Conservation (phyloP, 495 filamentous ascomycete genomes). For the Neurospora sp. region DNA sequence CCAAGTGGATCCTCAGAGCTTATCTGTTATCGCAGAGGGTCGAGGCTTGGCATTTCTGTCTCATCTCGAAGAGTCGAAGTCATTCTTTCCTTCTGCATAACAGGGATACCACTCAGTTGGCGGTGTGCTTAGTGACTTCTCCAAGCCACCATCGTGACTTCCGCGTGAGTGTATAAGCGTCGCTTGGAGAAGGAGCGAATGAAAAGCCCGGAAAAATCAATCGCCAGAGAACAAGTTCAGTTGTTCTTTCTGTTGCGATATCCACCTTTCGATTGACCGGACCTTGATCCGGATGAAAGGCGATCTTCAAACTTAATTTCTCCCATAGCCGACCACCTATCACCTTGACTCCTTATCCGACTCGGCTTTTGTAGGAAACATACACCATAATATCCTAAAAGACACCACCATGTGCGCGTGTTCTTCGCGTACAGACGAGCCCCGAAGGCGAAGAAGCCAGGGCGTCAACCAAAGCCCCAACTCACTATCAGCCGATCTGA, state of each 20-base stretch:
- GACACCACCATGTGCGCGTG: conserved; percentile 45
- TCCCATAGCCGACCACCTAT: neutral
- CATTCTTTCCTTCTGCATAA: neutral
- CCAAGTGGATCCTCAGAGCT: neutral
- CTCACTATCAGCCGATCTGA: conserved; percentile 41
- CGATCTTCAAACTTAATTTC: neutral
- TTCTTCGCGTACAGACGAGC: conserved; percentile 44
- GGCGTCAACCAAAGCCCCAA: conserved; percentile 51
- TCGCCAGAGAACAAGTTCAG: neutral
- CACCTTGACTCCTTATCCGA: neutral
- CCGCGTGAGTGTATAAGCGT: neutral
- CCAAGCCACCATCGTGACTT: neutral
- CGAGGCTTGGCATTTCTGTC: neutral
- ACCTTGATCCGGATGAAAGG: neutral
- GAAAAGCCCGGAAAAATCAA: neutral
- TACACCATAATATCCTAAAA: neutral
- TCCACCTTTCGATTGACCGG: neutral
- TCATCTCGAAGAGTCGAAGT: no score
- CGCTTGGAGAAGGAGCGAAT: neutral
- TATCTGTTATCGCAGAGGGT: neutral
- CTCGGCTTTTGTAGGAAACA: neutral
- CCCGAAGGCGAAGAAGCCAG: conserved; percentile 30
- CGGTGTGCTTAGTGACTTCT: neutral
- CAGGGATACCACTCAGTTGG: neutral
- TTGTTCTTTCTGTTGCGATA: neutral